These are phyloP conservation scores for Vigna unguiculata DNA, from an alignment of 306 rosid genomes.

Conservation along the genomic window DNA sequence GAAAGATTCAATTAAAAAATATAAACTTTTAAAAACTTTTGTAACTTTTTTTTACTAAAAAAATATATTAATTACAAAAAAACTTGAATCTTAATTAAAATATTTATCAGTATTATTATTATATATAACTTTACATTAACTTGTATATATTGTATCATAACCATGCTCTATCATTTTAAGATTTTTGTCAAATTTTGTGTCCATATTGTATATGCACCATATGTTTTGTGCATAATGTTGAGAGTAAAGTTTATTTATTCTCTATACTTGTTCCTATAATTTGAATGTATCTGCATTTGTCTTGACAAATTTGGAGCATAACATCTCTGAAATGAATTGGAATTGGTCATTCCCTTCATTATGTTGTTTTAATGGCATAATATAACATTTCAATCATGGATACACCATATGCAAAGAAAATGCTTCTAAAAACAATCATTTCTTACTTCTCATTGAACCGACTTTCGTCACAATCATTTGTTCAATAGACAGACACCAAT, in stretches of 20 bases:
- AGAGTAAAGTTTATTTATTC: neutral
- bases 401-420: neutral
- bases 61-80: too few relatives aligned
- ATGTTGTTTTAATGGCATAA: constrained; percentile 5
- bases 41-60: too few relatives aligned
- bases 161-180: neutral
- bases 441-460: constrained; percentile 2
- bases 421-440: neutral
- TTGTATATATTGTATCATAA: neutral
- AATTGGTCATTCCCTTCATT: neutral
- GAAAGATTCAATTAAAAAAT: too few relatives aligned
- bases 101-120: too few relatives aligned
- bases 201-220: neutral
- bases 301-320: neutral
- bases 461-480: neutral
- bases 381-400: constrained; percentile 17
- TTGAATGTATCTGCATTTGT: neutral
- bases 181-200: neutral
- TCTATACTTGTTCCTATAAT: neutral
- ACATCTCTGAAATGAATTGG: constrained; percentile 23
- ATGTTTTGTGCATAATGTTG: neutral
- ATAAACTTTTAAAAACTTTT: too few relatives aligned
- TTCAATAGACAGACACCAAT: neutral
- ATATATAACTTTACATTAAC: neutral
- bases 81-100: too few relatives aligned